Percentiles rank a stretch among this genome's conserved stretches.
Conservation (phyloP, 2,329 filamentous ascomycete genomes). For the Botryotinia calthae region DNA sequence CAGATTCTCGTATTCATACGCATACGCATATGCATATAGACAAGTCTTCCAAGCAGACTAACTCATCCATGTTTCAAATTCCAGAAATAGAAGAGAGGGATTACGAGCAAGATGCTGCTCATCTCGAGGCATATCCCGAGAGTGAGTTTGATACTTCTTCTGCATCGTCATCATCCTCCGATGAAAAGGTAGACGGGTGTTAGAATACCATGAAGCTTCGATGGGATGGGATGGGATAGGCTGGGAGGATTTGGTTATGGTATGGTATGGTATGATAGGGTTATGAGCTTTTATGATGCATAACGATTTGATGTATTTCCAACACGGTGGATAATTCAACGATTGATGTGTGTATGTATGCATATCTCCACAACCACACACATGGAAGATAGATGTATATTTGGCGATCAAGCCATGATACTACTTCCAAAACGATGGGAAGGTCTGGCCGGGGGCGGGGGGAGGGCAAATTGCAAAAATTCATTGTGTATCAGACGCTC, state of each 20-base stretch:
- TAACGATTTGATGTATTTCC: not conserved
- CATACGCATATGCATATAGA: not conserved
- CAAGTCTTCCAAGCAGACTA: not conserved
- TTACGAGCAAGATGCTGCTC: not conserved
- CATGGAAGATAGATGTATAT: not conserved
- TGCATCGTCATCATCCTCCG: not conserved
- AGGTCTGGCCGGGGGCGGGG: not conserved
- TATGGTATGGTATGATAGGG: not conserved
- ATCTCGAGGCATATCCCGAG: not conserved
- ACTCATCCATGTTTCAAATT: not conserved
- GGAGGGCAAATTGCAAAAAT: not conserved
- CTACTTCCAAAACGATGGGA: not conserved
- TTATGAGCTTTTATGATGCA: too few species aligned
- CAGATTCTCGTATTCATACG: not conserved
- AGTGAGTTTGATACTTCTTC: not conserved
- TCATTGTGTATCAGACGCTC: not conserved
- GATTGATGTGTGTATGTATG: too few species aligned
- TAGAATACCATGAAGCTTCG: not conserved
- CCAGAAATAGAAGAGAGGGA: not conserved
- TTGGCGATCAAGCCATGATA: not conserved
- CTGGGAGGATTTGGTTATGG: not conserved
- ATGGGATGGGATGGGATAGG: too few species aligned
- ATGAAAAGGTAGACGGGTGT: not conserved
- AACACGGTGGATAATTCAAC: too few species aligned
- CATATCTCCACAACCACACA: not conserved